Conservation (phyloP, 2,329 filamentous ascomycete genomes). For the Escovopsis weberi region DNA sequence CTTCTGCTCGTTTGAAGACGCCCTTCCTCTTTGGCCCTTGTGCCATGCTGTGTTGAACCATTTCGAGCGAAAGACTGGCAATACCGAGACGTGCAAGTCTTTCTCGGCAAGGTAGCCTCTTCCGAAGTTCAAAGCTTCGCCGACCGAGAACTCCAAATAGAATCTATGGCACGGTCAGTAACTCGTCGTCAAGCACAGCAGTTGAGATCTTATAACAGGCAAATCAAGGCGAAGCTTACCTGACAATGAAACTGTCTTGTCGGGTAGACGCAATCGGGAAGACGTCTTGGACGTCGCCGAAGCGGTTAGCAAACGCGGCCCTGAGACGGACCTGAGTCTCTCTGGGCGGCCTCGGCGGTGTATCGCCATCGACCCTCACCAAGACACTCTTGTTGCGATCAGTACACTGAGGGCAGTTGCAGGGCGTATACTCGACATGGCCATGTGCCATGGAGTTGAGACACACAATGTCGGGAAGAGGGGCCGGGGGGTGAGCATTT, state of each 20-base stretch:
- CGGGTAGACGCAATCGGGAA: conserved; percentile 3
- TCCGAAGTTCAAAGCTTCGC: conserved; percentile 12
- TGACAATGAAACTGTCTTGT: conserved; percentile 13
- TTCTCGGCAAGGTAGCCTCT: conserved; percentile 13
- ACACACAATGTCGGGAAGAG: conserved; percentile 6
- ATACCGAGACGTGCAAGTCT: conserved; percentile 13
- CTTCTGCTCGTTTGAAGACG: conserved; percentile 2
- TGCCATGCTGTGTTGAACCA: conserved; percentile 11
- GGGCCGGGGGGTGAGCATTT: background rate
- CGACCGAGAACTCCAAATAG: conserved; percentile 12
- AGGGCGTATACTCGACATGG: conserved; percentile 14
- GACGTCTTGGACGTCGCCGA: conserved; percentile 18
- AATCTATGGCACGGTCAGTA: conserved; percentile 11
- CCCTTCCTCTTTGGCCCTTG: background rate
- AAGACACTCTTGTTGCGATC: conserved; percentile 18
- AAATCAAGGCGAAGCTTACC: conserved; percentile 10
- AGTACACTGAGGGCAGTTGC: conserved; percentile 16
- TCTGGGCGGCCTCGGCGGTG: background rate
- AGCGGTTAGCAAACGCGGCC: conserved; percentile 13
- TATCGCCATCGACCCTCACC: conserved; percentile 9
- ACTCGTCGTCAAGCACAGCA: background rate
- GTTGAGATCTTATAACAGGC: background rate
- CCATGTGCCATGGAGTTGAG: conserved; percentile 9
- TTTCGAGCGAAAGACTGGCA: conserved; percentile 17
- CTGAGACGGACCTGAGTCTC: conserved; percentile 17